Conservation (phyloP, 2,329 filamentous ascomycete genomes). For the Aspergillus eucalypticola region DNA sequence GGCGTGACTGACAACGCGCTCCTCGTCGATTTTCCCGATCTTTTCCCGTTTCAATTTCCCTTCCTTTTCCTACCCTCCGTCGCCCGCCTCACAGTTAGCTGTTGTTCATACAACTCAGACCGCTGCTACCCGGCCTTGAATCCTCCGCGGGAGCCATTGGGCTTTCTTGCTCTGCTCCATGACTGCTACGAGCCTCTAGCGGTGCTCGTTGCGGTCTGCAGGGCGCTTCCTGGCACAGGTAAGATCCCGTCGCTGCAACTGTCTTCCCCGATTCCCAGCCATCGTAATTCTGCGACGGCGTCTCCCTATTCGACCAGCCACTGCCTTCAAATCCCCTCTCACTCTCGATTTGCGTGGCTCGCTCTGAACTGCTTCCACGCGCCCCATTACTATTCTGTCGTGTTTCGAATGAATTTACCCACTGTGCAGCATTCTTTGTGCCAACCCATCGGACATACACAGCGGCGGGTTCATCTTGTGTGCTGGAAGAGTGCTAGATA, state of each 20-base stretch:
- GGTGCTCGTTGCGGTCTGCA: constrained; percentile 27
- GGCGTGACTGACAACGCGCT: not conserved
- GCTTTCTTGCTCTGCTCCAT: constrained; percentile 20
- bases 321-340: constrained; percentile 22
- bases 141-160: constrained; percentile 18
- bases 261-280: constrained; percentile 35
- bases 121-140: constrained; percentile 5
- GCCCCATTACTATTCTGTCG: constrained; percentile 11
- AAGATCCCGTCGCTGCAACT: constrained; percentile 12
- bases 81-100: constrained; percentile 9
- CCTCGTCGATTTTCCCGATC: constrained; percentile 3
- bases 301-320: constrained; percentile 35
- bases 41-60: constrained; percentile 5
- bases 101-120: constrained; percentile 11
- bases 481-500: constrained; percentile 15
- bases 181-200: constrained; percentile 21
- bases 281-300: constrained; percentile 37
- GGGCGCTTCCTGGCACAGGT: constrained; percentile 15
- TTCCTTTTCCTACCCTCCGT: not conserved
- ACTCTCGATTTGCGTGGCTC: constrained; percentile 11
- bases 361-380: constrained; percentile 16
- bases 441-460: constrained; percentile 9
- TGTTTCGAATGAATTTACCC: constrained; percentile 23
- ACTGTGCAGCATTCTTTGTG: constrained; percentile 25
- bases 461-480: constrained; percentile 12